These are phyloP conservation scores for Plantago coronopus DNA, from an alignment of 305 asterid species.

Conservation along the genomic window DNA sequence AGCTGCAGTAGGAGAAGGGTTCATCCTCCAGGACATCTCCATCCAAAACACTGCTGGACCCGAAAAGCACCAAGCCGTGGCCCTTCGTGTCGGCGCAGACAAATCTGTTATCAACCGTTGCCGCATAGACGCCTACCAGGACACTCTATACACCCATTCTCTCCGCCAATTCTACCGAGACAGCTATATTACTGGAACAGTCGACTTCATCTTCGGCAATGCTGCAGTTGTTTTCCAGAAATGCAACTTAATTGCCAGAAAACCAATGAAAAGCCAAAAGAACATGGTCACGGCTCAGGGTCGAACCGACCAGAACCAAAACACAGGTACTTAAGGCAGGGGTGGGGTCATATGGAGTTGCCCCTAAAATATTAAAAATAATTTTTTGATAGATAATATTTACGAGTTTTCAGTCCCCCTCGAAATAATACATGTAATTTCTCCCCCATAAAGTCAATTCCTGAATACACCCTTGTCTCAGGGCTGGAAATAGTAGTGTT, in stretches of 20 bases:
- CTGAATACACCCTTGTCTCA: too few relatives aligned
- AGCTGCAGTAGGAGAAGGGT: slow-evolving; percentile 53
- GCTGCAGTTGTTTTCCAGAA: slow-evolving; percentile 54
- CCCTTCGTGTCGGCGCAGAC: slow-evolving; percentile 55
- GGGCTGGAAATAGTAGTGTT: too few relatives aligned
- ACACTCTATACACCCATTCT: slow-evolving; percentile 48
- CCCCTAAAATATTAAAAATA: too few relatives aligned
- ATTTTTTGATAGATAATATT: too few relatives aligned
- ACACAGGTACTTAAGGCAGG: slow-evolving; percentile 31
- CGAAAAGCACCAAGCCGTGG: slow-evolving; percentile 63
- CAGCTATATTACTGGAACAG: slow-evolving; percentile 40
- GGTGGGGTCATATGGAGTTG: too few relatives aligned
- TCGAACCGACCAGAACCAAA: slow-evolving; percentile 47
- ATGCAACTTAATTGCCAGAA: slow-evolving; percentile 33
- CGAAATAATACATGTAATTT: too few relatives aligned
- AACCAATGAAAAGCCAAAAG: slow-evolving; percentile 36
- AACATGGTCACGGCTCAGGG: slow-evolving; percentile 70
- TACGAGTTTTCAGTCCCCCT: too few relatives aligned
- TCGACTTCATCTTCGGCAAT: slow-evolving; percentile 60
- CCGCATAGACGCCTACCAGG: slow-evolving; percentile 49
- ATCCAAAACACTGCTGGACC: slow-evolving; percentile 66
- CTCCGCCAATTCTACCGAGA: slow-evolving; percentile 56
- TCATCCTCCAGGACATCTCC: slow-evolving; percentile 47
- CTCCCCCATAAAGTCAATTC: too few relatives aligned
- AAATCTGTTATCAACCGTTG: slow-evolving; percentile 49